A percentile compares a stretch with the other conserved stretches of the same genome.
phyloP scores from a whole-genome alignment of 2,329 filamentous ascomycete species.

The Penicillium palitans region DNA sequence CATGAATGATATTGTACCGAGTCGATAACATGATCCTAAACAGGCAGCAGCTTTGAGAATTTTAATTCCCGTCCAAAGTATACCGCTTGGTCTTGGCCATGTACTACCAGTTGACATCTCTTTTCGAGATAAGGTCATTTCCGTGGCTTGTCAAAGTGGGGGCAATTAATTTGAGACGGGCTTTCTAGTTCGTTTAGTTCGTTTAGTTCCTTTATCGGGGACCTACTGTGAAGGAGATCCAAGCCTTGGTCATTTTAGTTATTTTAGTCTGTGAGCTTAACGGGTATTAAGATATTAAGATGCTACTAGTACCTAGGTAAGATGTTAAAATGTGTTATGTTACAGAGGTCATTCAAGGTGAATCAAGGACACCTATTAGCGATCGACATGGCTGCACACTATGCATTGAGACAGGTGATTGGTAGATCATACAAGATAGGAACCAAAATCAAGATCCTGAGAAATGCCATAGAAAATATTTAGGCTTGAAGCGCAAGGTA shows the following conservation, averaged over 20 bases:
- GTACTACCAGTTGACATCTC: neutral
- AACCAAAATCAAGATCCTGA: neutral
- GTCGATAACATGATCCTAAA: neutral
- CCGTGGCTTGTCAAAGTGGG: slow-evolving; percentile 4
- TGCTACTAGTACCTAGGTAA: neutral
- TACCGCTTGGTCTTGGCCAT: neutral
- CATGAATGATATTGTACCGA: too few relatives aligned
- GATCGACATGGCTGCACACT: slow-evolving; percentile 12
- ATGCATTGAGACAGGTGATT: slow-evolving; percentile 13
- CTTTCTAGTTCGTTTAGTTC: neutral
- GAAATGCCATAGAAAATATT: neutral
- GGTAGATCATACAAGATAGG: slow-evolving; percentile 4
- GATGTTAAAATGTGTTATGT: neutral
- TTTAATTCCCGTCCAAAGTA: neutral
- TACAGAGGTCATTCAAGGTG: neutral
- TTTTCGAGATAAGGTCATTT: neutral
- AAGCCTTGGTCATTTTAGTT: neutral
- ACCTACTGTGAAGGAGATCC: neutral
- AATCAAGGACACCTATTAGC: slow-evolving; percentile 14
- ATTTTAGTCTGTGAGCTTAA: neutral
- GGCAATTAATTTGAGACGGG: neutral
- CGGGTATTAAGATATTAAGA: too few relatives aligned
- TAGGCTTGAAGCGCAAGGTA: neutral
- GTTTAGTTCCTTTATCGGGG: neutral
- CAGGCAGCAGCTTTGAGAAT: neutral